A percentile compares a stretch with the other conserved stretches of the same genome.
Conservation (phyloP, 352 stramenopile genomes). For the Phytopythium aichiense region DNA sequence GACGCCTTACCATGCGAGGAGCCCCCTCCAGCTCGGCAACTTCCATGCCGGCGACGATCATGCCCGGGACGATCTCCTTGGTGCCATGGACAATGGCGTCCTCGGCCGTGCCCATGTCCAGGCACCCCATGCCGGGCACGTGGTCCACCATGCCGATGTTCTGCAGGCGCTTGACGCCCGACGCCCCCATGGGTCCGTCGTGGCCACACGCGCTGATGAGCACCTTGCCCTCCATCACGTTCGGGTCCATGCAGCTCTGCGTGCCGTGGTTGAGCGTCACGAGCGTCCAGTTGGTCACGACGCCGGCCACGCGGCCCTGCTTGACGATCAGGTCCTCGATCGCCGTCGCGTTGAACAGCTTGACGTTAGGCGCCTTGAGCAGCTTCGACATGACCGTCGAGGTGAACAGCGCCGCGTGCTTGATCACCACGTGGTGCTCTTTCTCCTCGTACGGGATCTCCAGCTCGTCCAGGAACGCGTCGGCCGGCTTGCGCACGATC, state of each 20-base stretch:
- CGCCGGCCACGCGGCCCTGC: constrained; percentile 50
- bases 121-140: constrained; percentile 51
- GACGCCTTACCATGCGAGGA: constrained; percentile 37
- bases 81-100: constrained; percentile 58
- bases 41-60: constrained; percentile 65
- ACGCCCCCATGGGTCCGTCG: constrained; percentile 58
- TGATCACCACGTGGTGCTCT: constrained; percentile 64
- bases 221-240: constrained; percentile 70
- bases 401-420: constrained; percentile 61
- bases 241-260: constrained; percentile 71
- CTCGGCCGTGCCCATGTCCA: constrained; percentile 59
- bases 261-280: constrained; percentile 65
- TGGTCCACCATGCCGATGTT: constrained; percentile 62
- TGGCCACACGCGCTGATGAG: constrained; percentile 57
- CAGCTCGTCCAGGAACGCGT: constrained; percentile 61
- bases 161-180: constrained; percentile 60
- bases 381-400: constrained; percentile 65
- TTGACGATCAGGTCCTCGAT: constrained; percentile 69
- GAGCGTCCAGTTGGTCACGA: constrained; percentile 70
- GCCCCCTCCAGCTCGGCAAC: constrained; percentile 56
- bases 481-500: constrained; percentile 62
- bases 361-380: constrained; percentile 50
- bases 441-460: constrained; percentile 62
- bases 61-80: constrained; percentile 60
- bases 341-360: constrained; percentile 70